Base-by-base conservation (phyloP, 1,284 basidiomycete species). In the Coniferiporia weirii region DNA sequence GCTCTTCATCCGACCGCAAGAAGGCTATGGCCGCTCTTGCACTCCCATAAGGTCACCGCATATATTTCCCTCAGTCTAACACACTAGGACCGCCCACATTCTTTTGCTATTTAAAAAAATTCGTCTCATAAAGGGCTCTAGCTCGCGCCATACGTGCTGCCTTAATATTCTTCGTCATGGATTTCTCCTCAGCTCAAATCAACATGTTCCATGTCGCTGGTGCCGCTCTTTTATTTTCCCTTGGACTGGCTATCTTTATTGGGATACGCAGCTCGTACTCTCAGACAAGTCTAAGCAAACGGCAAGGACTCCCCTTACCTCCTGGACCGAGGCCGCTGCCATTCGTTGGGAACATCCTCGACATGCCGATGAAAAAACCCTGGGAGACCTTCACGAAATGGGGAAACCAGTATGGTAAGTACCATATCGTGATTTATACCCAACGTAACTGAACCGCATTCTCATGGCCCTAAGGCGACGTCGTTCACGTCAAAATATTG, bases 401-500 rank as follows among this genome's bases (percentile, higher is more conserved):
- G 83, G 76, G 79, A 38, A 72, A 82, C 59, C 65, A 67, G 64
- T 80, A 75, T 64, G 80, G 81, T 78, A 61, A 45, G 73, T 68
- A 44, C 32, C 27, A 27, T 44, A 35, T 55, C 38, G 35, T 7
- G 27, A 17, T 48, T 15, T 3, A 3, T 9, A 15, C 38, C 3
- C 38, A 2, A 40, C 38, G 9, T 40, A 15, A 15, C 38, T 40
- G 38, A 40, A 12, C 7, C 13, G 34, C 44, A 19, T 17, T 10
- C 44, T 7, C 22, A 27, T 19, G 43, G 20, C 35, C 32, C 6
- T 19, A 45, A 68, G 67, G 67, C 44, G 65, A 67, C 19, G 48
- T 69, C 8, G 60, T 65, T 22, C 64, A 64, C 43, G 52, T 69
- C 17, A 62, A 44, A 17, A 56, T 66, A 2, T 50, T 68, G 7